phyloP scores from a whole-genome alignment of 192 early-diverging fungal genomes.

The Linnemannia elongata region DNA sequence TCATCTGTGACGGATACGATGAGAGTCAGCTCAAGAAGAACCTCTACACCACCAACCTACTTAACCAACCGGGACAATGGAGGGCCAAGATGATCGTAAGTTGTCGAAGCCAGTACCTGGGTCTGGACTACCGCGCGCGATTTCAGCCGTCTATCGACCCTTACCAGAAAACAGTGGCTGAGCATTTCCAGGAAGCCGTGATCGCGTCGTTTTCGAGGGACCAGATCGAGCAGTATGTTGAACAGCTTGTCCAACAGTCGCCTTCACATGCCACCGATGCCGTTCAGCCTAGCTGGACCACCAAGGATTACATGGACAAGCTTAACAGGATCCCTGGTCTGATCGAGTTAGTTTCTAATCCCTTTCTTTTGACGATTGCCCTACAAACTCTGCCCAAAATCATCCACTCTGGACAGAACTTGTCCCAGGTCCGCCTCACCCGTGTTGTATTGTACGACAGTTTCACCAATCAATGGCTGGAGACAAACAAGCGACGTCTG shows the following conservation, averaged over 20 bases:
- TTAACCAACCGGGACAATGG: constrained; percentile 2
- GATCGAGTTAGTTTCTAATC: neutral
- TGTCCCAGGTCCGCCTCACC: neutral
- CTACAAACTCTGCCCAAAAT: neutral
- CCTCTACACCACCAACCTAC: neutral
- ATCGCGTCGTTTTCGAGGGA: neutral
- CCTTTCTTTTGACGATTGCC: neutral
- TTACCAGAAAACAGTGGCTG: neutral
- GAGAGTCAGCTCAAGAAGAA: constrained; percentile 7
- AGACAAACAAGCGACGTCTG: neutral
- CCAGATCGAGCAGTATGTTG: neutral
- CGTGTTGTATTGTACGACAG: constrained; percentile 6
- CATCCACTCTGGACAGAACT: no score
- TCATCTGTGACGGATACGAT: constrained; percentile 26
- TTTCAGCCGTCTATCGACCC: neutral
- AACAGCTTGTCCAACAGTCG: neutral
- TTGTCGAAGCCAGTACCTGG: neutral
- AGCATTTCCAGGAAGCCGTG: neutral
- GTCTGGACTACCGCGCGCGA: neutral
- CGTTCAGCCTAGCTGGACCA: neutral
- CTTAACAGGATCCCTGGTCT: neutral
- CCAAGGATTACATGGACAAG: neutral
- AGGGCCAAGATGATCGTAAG: neutral
- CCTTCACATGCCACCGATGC: no score
- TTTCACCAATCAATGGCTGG: neutral